These are phyloP conservation scores for Nicotiana attenuata DNA, from an alignment of 257 asterid species.

Conservation along the genomic window DNA sequence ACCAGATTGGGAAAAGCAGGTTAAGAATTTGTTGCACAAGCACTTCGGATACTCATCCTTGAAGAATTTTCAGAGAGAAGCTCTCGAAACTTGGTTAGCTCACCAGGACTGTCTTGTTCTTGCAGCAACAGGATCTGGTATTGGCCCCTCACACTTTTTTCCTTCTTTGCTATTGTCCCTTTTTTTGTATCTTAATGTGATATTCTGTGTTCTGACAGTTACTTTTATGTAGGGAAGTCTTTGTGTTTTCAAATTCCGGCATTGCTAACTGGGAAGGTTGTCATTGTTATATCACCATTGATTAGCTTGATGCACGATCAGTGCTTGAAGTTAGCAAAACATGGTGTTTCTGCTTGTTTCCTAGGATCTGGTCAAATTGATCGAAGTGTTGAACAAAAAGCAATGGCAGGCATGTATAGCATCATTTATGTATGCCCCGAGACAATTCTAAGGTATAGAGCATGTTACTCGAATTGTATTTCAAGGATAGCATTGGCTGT, in stretches of 20 bases:
- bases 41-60: constrained; percentile 54
- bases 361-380: constrained; percentile 88
- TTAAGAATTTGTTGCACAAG: constrained; percentile 27
- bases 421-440: constrained; percentile 79
- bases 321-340: constrained; percentile 65
- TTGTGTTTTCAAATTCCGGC: constrained; percentile 77
- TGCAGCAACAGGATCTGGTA: constrained; percentile 88
- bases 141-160: constrained; percentile 11
- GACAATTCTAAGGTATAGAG: constrained; percentile 56
- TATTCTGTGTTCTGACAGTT: constrained; percentile 12
- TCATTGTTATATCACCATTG: constrained; percentile 72
- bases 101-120: constrained; percentile 63
- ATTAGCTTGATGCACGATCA: constrained; percentile 91
- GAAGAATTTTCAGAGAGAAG: constrained; percentile 68
- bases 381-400: constrained; percentile 62
- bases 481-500: constrained; percentile 7
- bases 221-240: constrained; percentile 57
- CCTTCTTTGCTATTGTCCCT: background rate
- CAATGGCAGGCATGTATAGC: constrained; percentile 56
- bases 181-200: background rate
- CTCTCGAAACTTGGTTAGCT: constrained; percentile 55
- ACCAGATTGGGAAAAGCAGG: constrained; percentile 50
- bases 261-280: constrained; percentile 64
- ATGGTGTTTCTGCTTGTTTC: constrained; percentile 76
- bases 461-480: background rate